Base-by-base conservation (phyloP, 257 asterid genomes). In the Ilex asprella region DNA sequence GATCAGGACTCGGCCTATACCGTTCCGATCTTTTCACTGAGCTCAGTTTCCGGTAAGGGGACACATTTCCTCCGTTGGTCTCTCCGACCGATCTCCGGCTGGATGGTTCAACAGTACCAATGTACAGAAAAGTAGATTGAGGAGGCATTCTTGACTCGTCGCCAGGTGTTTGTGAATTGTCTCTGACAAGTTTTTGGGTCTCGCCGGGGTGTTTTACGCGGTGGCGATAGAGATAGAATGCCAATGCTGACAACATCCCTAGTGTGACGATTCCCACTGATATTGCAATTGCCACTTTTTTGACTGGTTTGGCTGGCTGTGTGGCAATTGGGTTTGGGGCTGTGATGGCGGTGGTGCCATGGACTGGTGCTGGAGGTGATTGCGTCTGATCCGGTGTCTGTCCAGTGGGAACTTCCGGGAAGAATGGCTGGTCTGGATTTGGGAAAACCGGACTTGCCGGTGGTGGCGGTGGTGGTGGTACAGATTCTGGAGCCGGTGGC, bases 1-100 rank as follows among this genome's bases (percentile, higher is more conserved):
- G 97, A 60, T 93, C 99, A 16, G 99, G 99, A 58, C 99, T 93
- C 1, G 99, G 99, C 56, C 99, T 75, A 55, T 93, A 93, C 16
- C 96, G 83, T 1, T 83, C 88, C 15, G 83, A 78, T 84, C 86
- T 79, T 67, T 84, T 89, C 1, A 76, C 81, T 0, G 97, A 64
- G 44, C 76, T 85, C 47, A 93, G 67, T 55, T 89, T 89, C 30
- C 83, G 67, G 69, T 87, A 82, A n/a, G 97, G 96, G 5, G 96
- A 93, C 32, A 65, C 86, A 56, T 64, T 61, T 14, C 76, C 75
- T 49, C 41, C 83, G 50, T 67, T 74, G 7, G 79, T 51, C 30
- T 81, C 91, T 11, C 50, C 52, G 6, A 58, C 75, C 51, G 84
- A 39, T 55, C 73, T 73, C 5, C 72, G 79, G 10, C 71, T 63